Evolutionary conservation across 331 rosid species (phyloP).

Genomic region (Rosa hybrid): DNA sequence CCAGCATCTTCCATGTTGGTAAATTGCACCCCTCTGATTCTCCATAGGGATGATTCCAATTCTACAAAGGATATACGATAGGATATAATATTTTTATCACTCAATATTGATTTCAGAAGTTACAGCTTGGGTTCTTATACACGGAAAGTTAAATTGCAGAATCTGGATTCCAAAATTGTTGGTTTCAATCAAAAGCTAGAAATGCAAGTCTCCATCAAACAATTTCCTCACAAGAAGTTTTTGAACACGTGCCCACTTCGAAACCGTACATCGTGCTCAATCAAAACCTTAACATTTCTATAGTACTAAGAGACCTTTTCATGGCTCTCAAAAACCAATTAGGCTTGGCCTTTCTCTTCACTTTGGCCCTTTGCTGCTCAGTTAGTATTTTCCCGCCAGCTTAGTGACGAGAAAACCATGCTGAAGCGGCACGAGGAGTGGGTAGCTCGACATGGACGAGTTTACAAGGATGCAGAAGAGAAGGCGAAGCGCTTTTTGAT

Average conservation of each 20-base stretch:
- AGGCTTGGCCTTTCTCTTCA: not conserved
- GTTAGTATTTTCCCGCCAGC: not conserved
- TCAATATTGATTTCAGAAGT: not conserved
- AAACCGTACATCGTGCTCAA: not conserved
- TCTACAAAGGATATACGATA: too few species aligned
- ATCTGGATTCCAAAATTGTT: too few species aligned
- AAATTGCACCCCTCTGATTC: not conserved
- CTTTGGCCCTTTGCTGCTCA: not conserved
- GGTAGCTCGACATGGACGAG: conserved; percentile 24
- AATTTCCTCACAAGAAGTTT: not conserved
- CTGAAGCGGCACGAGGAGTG: conserved; percentile 27
- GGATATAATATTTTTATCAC: not conserved
- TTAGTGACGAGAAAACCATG: not conserved
- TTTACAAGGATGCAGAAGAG: conserved; percentile 19
- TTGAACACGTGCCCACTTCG: not conserved
- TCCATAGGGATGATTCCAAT: not conserved
- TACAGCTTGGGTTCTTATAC: too few species aligned
- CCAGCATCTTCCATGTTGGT: not conserved
- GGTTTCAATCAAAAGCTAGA: not conserved
- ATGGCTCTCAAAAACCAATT: not conserved
- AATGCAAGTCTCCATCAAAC: not conserved
- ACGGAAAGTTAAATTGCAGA: not conserved
- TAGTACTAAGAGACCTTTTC: not conserved
- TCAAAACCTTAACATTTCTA: not conserved
- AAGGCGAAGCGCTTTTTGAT: conserved; percentile 23